Conservation (phyloP, 805 yeast genomes). For the Yarrowia deformans region DNA sequence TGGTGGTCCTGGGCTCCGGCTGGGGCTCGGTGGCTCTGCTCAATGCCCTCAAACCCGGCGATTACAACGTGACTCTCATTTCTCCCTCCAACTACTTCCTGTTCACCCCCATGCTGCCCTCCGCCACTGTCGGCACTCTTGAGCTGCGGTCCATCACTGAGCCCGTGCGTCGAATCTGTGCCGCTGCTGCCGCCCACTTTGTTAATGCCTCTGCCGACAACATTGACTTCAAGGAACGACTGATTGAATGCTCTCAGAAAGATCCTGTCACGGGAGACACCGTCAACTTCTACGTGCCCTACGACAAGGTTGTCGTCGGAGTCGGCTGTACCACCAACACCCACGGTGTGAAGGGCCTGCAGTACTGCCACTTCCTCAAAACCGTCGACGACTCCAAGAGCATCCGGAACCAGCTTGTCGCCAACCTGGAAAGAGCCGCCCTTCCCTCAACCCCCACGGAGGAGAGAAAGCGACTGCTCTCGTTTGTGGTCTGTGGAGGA, state of each 20-base stretch:
- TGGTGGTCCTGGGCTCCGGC: slow-evolving; percentile 71
- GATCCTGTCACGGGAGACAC: slow-evolving; percentile 54
- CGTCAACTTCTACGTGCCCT: slow-evolving; percentile 66
- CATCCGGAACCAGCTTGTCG: slow-evolving; percentile 62
- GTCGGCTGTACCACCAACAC: slow-evolving; percentile 74
- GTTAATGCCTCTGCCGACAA: slow-evolving; percentile 68
- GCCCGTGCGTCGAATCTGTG: slow-evolving; percentile 65
- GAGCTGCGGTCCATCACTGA: slow-evolving; percentile 70
- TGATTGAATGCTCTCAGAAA: slow-evolving; percentile 62
- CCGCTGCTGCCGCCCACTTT: slow-evolving; percentile 63
- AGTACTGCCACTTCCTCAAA: slow-evolving; percentile 66
- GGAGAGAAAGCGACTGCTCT: slow-evolving; percentile 65
- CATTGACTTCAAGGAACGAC: slow-evolving; percentile 61
- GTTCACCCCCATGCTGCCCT: slow-evolving; percentile 73
- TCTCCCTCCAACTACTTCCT: slow-evolving; percentile 74
- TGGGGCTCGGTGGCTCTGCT: slow-evolving; percentile 74
- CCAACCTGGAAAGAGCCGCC: slow-evolving; percentile 66
- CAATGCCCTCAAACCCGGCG: slow-evolving; percentile 59
- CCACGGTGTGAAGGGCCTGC: slow-evolving; percentile 74
- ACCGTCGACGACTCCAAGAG: slow-evolving; percentile 70
- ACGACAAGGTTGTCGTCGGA: slow-evolving; percentile 71
- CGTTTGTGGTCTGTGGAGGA: slow-evolving; percentile 75
- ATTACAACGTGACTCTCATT: slow-evolving; percentile 69
- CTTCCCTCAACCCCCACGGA: slow-evolving; percentile 69
- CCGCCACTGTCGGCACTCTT: slow-evolving; percentile 74